Evolutionary conservation across 148 eudicot species (phyloP), one percentile per base, ranked within the genome.

Genomic region (Chenopodium formosanum): DNA sequence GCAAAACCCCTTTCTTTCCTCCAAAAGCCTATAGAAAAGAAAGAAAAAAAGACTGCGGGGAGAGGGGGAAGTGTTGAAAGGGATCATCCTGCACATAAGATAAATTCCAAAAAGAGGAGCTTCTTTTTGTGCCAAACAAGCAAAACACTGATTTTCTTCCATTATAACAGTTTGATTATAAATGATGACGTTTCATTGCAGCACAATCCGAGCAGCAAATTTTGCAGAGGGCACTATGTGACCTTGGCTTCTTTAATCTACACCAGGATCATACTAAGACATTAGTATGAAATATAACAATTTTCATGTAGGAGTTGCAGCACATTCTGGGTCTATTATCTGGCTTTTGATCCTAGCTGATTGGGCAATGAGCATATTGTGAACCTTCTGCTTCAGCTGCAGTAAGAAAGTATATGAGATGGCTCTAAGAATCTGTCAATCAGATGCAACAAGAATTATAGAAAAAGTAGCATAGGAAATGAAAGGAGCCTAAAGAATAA

Each of bases 321-420:
- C 14, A 62, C 20, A 29, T 47, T 88, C 88, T 34, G 88, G 81
- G 29, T 80, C 79, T 73, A 63, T 80, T 31, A 81, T 81, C 81
- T 78, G 76, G 69, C 31, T 79, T 83, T 85, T 85, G 82, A 95
- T 89, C 84, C 82, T 91, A 31, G 76, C 81, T n/a, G 87, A 89
- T 79, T 95, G 99, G 46, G 89, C 86, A 63, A 91, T 75, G 76
- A 95, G 92, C 75, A 92, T 68, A 70, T 88, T 86, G 48, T 91
- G 90, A 76, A 95, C 97, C 82, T 87, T 91, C 12, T 78, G 77
- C 88, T 91, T 95, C 83, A 95, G 88, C 97, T 93, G 92, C 86
- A 85, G 44, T 56, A 64, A 82, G 20, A 22, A 66, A 73, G 70
- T 40, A 44, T 34, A 52, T 48, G 66, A 50, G 12, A 77, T 76